Evolutionary conservation across 2,329 filamentous ascomycete genomes (phyloP), one percentile per base, ranked within the genome.

Genomic region (Lasiodiplodia sp.): DNA sequence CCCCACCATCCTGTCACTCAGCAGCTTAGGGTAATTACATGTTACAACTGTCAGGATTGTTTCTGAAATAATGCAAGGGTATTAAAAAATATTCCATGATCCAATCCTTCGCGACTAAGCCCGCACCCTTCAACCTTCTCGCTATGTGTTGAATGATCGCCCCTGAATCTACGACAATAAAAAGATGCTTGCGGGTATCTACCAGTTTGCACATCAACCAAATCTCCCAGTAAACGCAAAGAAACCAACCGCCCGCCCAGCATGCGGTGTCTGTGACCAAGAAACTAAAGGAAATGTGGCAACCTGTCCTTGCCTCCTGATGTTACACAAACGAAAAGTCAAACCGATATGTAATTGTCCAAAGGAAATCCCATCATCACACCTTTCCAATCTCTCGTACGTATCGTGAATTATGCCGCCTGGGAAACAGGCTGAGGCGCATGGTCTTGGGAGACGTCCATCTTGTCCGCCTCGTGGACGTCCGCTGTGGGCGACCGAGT

Each of bases 131-230:
- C 44, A 23, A 52, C 25, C 60, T 64, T 31, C 47, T 64, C 60
- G 60, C 60, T 52, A 60, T 12, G 47, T 52, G 47, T 52, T 64
- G 60, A 64, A 52, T n/a, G 31, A 64, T 64, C 28, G 60, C 47
- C 60, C n/a, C 55, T 6, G 16, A 52, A 28, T 52, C 47, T n/a
- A 49, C 37, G 34, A 25, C 38, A 44, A 63, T 52, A 51, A 51
- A 62, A 52, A 12, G 47, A 64, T 64, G 40, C 60, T 64, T 31
- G 60, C 28, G 60, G 60, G 60, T 64, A 64, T 64, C 47, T 47
- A 40, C 60, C 44, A 64, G 31, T 64, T 64, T 52, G 25, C 31
- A 64, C 60, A 52, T 28, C 60, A 47, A 52, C n/a, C 40, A 57
- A 38, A 25, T 64, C 47, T 28, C 40, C n/a, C 28, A 52, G 23